Conservation (phyloP, 176 grass and related monocot species). For the Bothriochloa decipiens region DNA sequence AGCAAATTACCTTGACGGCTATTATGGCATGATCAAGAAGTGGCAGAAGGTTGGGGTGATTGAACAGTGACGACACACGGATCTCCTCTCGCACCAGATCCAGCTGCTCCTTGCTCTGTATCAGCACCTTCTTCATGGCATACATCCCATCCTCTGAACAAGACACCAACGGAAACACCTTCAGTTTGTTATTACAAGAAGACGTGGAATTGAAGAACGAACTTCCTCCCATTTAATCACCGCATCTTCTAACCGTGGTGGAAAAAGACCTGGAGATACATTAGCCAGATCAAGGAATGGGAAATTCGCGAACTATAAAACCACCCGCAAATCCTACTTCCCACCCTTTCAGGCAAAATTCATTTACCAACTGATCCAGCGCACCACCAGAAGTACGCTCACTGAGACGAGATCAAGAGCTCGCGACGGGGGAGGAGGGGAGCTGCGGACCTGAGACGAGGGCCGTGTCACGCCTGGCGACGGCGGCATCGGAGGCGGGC, state of each 20-base stretch:
- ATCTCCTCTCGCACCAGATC: conserved; percentile 98
- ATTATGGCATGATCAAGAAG: conserved; percentile 88
- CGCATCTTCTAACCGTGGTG: background rate
- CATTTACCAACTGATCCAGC: background rate
- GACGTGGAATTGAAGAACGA: background rate
- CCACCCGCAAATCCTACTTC: background rate
- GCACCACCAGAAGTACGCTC: background rate
- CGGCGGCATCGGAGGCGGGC: conserved; percentile 40
- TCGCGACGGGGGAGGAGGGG: background rate
- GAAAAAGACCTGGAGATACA: background rate
- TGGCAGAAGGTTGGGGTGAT: conserved; percentile 82
- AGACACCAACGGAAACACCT: conserved; percentile 14
- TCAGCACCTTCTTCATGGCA: conserved; percentile 90
- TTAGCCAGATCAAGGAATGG: background rate
- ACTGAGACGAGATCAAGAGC: conserved; percentile 1
- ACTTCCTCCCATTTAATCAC: background rate
- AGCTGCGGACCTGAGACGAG: conserved; percentile 64
- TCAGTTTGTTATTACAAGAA: background rate
- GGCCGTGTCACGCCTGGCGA: conserved; percentile 48
- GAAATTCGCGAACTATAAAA: background rate
- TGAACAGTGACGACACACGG: conserved; percentile 75
- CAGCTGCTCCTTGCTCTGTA: conserved; percentile 87
- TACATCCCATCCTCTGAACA: conserved; percentile 78
- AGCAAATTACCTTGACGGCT: conserved; percentile 68
- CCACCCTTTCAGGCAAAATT: background rate